Percentiles rank a stretch among this genome's conserved stretches.
These are phyloP conservation scores for Colletotrichum magnum DNA, from an alignment of 2,329 filamentous ascomycete species.

Conservation along the genomic window DNA sequence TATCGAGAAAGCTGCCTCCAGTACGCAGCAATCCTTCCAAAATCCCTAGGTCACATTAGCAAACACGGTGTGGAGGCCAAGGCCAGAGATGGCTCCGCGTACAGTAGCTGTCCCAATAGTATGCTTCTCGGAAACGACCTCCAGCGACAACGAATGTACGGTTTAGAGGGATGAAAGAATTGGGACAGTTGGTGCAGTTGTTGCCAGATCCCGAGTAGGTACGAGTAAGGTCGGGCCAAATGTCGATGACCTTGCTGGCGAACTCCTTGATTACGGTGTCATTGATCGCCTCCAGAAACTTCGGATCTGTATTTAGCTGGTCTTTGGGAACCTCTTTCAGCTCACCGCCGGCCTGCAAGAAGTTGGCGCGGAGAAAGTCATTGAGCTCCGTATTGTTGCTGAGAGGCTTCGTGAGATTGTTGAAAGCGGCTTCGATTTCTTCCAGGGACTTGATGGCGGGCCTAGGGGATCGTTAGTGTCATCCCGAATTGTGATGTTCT, in stretches of 20 bases:
- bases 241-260: slow-evolving; percentile 74
- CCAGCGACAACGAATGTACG: slow-evolving; percentile 79
- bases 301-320: slow-evolving; percentile 68
- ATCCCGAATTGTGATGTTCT: neutral
- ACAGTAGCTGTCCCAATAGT: slow-evolving; percentile 78
- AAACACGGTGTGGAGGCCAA: slow-evolving; percentile 46
- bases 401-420: slow-evolving; percentile 71
- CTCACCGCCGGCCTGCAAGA: slow-evolving; percentile 75
- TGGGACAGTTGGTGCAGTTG: slow-evolving; percentile 72
- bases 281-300: slow-evolving; percentile 70
- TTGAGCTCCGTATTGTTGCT: slow-evolving; percentile 74
- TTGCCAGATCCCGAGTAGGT: slow-evolving; percentile 65
- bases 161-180: slow-evolving; percentile 76
- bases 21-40: slow-evolving; percentile 76
- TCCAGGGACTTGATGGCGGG: slow-evolving; percentile 72
- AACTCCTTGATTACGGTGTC: slow-evolving; percentile 74
- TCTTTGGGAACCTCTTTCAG: slow-evolving; percentile 66
- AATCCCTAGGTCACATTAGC: slow-evolving; percentile 55
- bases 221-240: slow-evolving; percentile 78
- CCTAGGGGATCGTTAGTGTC: slow-evolving; percentile 52
- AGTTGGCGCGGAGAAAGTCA: slow-evolving; percentile 73
- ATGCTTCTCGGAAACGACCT: slow-evolving; percentile 79
- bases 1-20: slow-evolving; percentile 72
- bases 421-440: slow-evolving; percentile 74
- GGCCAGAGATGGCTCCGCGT: neutral